Percentiles rank a stretch among this genome's conserved stretches.
phyloP scores from a whole-genome alignment of 2,329 filamentous ascomycete species.

The Sporothrix brunneoviolacea region DNA sequence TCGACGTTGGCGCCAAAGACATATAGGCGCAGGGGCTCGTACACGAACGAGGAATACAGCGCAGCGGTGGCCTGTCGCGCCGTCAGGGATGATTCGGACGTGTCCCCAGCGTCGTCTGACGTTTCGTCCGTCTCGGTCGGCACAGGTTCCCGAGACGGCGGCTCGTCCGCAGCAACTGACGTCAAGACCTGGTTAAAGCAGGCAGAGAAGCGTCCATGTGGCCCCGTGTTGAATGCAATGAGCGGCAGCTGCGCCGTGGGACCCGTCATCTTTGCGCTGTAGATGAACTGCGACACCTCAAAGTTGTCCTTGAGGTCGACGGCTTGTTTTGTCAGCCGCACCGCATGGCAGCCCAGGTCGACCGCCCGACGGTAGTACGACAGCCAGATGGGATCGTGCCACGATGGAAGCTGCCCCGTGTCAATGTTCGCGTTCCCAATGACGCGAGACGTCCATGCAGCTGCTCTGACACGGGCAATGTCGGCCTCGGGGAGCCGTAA shows the following conservation, averaged over 20 bases:
- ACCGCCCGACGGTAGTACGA: slow-evolving; percentile 48
- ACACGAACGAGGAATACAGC: slow-evolving; percentile 54
- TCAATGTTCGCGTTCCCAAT: slow-evolving; percentile 48
- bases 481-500: slow-evolving; percentile 46
- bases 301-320: slow-evolving; percentile 48
- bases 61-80: slow-evolving; percentile 50
- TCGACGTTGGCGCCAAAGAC: slow-evolving; percentile 61
- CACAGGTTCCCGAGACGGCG: slow-evolving; percentile 23
- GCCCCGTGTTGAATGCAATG: slow-evolving; percentile 38
- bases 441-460: slow-evolving; percentile 51
- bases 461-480: slow-evolving; percentile 41
- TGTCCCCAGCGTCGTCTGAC: slow-evolving; percentile 20
- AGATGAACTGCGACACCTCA: slow-evolving; percentile 40
- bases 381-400: slow-evolving; percentile 48
- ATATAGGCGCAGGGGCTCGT: slow-evolving; percentile 61
- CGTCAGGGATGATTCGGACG: slow-evolving; percentile 40
- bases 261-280: slow-evolving; percentile 38
- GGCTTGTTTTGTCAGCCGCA: slow-evolving; percentile 52
- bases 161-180: slow-evolving; percentile 37
- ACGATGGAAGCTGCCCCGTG: slow-evolving; percentile 39
- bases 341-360: slow-evolving; percentile 51
- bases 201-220: slow-evolving; percentile 33
- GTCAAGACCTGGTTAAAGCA: slow-evolving; percentile 44
- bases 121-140: too few relatives aligned
- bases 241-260: slow-evolving; percentile 43